A percentile compares a stretch with the other conserved stretches of the same genome.
These are phyloP conservation scores for Leucoagaricus sp. DNA, from an alignment of 1,284 basidiomycete species.

Conservation along the genomic window DNA sequence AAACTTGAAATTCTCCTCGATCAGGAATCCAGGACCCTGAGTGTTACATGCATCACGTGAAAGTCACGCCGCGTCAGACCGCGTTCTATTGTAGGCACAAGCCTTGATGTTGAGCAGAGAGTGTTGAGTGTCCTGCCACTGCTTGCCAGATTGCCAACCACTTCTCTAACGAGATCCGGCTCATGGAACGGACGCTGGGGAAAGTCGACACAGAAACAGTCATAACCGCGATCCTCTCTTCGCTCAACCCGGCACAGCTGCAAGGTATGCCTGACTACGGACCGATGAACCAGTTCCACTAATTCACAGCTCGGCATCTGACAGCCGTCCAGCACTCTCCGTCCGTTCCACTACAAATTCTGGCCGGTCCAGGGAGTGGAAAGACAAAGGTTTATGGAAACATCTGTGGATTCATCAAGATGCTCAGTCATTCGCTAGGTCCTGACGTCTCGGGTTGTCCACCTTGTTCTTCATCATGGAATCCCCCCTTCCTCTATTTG, in stretches of 20 bases:
- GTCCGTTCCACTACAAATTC: constrained; percentile 71
- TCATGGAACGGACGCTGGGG: too few species aligned
- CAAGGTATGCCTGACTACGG: constrained; percentile 25
- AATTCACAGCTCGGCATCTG: background rate
- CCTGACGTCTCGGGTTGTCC: constrained; percentile 79
- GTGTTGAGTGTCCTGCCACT: too few species aligned
- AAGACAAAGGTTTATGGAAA: constrained; percentile 50
- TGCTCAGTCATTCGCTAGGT: constrained; percentile 44
- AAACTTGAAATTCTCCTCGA: too few species aligned
- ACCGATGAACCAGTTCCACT: background rate
- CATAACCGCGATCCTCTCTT: background rate
- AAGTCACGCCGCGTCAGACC: too few species aligned
- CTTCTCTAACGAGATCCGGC: too few species aligned
- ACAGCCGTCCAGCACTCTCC: constrained; percentile 71
- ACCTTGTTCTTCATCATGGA: constrained; percentile 64
- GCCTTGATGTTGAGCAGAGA: too few species aligned
- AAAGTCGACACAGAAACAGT: background rate
- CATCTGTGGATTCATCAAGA: background rate
- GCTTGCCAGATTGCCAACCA: too few species aligned
- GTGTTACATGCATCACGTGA: too few species aligned
- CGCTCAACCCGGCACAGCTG: constrained; percentile 37
- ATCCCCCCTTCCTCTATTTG: constrained; percentile 67
- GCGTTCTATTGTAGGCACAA: too few species aligned
- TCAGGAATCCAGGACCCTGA: too few species aligned
- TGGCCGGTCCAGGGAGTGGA: constrained; percentile 86